Percentiles rank a stretch among this genome's conserved stretches.
Conservation (phyloP, 345 rosid genomes). For the Acer yangbiense region DNA sequence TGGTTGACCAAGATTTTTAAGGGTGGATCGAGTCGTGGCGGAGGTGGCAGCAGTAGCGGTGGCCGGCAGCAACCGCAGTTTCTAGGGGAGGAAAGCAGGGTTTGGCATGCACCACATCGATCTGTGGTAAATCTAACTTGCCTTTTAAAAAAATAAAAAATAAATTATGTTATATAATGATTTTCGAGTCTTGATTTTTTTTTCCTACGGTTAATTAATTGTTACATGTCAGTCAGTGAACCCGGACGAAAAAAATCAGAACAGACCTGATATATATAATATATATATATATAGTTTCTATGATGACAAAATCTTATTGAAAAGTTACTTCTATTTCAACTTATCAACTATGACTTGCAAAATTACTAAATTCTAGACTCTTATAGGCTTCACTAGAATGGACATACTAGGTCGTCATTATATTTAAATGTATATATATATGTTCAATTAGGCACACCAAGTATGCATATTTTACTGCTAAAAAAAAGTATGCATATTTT, state of each 20-base stretch:
- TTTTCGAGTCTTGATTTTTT: no score
- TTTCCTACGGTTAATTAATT: no score
- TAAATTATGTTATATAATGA: no score
- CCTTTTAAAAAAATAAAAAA: neutral
- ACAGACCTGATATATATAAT: neutral
- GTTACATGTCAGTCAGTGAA: no score
- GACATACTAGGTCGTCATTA: no score
- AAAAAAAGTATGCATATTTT: no score
- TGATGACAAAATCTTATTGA: neutral
- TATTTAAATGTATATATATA: no score
- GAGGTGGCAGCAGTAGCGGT: conserved; percentile 25
- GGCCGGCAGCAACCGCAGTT: conserved; percentile 56
- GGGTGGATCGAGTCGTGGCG: conserved; percentile 48
- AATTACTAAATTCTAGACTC: neutral
- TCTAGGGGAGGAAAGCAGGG: conserved; percentile 82
- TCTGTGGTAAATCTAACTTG: conserved; percentile 48
- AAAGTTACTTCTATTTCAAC: neutral
- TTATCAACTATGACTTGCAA: neutral
- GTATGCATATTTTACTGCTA: no score
- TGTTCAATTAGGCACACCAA: no score
- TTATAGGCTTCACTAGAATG: neutral
- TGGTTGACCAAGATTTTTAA: conserved; percentile 92
- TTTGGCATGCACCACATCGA: conserved; percentile 64
- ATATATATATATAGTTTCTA: neutral
- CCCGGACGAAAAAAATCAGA: no score